Percentiles rank a stretch among this genome's conserved stretches.
Conservation (phyloP, 2,329 filamentous ascomycete genomes). For the Talaromyces sp. region DNA sequence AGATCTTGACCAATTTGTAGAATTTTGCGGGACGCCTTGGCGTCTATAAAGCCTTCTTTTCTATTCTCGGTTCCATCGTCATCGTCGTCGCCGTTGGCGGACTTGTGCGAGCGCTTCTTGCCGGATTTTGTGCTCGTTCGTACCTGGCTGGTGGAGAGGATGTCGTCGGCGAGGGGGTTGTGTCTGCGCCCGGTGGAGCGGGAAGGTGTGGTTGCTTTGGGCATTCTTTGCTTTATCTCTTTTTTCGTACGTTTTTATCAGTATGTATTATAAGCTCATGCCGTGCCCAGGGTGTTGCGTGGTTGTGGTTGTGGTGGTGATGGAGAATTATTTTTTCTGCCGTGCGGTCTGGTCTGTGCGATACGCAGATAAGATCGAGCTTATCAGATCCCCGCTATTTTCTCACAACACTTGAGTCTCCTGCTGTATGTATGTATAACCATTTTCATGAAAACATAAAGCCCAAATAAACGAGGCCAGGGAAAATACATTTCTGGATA, state of each 20-base stretch:
- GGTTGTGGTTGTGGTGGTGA: conserved; percentile 19
- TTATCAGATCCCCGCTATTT: conserved; percentile 9
- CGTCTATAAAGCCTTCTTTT: conserved; percentile 70
- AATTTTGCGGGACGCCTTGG: conserved; percentile 84
- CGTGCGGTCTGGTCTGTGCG: conserved; percentile 24
- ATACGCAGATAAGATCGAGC: conserved; percentile 9
- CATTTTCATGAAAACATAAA: no score
- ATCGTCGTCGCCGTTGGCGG: conserved; percentile 57
- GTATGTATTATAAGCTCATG: neutral
- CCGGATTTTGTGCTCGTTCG: conserved; percentile 71
- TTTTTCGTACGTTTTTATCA: neutral
- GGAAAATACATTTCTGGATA: no score
- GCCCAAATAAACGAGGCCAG: no score
- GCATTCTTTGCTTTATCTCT: conserved; percentile 56
- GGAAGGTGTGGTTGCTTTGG: conserved; percentile 64
- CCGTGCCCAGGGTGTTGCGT: conserved; percentile 22
- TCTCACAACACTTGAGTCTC: conserved; percentile 12
- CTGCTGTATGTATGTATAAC: no score
- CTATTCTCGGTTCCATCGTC: neutral
- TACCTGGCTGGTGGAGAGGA: conserved; percentile 66
- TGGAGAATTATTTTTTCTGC: conserved; percentile 29
- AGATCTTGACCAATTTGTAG: conserved; percentile 85
- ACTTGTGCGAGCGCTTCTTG: conserved; percentile 57
- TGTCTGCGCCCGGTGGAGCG: conserved; percentile 66
- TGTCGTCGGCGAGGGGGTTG: conserved; percentile 87